phyloP scores from a whole-genome alignment of 75 land plant genomes.

The Larix kaempferi region DNA sequence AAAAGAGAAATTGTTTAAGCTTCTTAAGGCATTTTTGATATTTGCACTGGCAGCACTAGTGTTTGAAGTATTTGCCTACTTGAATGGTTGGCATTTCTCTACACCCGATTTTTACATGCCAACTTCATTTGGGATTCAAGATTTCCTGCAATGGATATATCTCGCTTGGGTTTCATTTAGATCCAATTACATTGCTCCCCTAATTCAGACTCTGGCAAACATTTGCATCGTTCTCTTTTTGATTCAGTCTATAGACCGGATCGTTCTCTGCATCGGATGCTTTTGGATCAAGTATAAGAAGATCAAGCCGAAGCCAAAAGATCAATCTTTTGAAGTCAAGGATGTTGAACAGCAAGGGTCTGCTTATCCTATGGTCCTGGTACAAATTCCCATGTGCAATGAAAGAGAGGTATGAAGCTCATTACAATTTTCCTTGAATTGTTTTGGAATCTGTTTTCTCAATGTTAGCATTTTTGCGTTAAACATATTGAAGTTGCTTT shows the following conservation, averaged over 20 bases:
- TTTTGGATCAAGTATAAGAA: slow-evolving; percentile 72
- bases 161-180: slow-evolving; percentile 60
- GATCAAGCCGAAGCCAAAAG: slow-evolving; percentile 54
- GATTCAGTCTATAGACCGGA: slow-evolving; percentile 68
- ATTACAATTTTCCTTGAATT: background rate
- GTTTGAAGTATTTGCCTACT: slow-evolving; percentile 65
- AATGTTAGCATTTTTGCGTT: background rate
- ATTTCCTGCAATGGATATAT: slow-evolving; percentile 52
- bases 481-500: too few species aligned
- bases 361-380: slow-evolving; percentile 78
- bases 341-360: slow-evolving; percentile 50
- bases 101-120: slow-evolving; percentile 48
- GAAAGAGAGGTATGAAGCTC: slow-evolving; percentile 59
- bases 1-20: slow-evolving; percentile 46
- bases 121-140: slow-evolving; percentile 31
- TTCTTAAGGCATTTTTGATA: slow-evolving; percentile 50
- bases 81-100: slow-evolving; percentile 74
- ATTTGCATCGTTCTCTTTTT: slow-evolving; percentile 71
- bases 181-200: slow-evolving; percentile 72
- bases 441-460: background rate
- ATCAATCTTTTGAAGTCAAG: slow-evolving; percentile 41
- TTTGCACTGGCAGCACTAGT: slow-evolving; percentile 43
- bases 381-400: slow-evolving; percentile 89
- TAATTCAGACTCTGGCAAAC: slow-evolving; percentile 55
- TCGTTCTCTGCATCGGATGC: slow-evolving; percentile 71